phyloP scores from a whole-genome alignment of 2,329 filamentous ascomycete species.

The Reticulascus tulasneorum region DNA sequence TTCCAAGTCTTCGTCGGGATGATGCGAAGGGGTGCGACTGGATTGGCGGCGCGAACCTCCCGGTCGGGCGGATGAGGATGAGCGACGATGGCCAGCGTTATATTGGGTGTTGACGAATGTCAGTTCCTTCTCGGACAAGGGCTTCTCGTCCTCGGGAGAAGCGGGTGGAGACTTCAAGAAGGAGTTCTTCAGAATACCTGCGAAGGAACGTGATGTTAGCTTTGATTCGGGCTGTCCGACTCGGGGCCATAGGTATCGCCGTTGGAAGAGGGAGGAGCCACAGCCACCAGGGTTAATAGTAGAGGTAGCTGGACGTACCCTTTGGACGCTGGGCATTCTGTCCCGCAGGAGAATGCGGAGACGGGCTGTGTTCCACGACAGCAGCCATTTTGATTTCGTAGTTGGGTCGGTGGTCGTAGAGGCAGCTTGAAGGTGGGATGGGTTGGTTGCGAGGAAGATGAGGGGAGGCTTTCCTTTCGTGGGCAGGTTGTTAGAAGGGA shows the following conservation, averaged over 20 bases:
- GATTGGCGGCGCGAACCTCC: slow-evolving; percentile 70
- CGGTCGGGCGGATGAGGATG: slow-evolving; percentile 67
- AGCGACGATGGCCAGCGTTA: slow-evolving; percentile 86
- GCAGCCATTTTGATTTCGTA: slow-evolving; percentile 34
- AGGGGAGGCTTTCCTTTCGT: no score
- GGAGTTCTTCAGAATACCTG: slow-evolving; percentile 93
- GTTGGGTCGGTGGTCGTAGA: neutral
- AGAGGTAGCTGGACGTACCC: slow-evolving; percentile 27
- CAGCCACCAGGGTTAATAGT: no score
- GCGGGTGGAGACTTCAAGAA: slow-evolving; percentile 59
- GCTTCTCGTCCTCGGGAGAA: slow-evolving; percentile 44
- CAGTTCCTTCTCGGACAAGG: slow-evolving; percentile 75
- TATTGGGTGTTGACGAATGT: slow-evolving; percentile 91
- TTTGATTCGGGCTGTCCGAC: neutral
- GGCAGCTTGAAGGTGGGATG: neutral
- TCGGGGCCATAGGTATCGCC: neutral
- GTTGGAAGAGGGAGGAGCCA: neutral
- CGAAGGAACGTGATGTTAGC: neutral
- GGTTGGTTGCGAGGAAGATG: no score
- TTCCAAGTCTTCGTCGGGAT: slow-evolving; percentile 40
- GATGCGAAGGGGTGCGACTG: slow-evolving; percentile 40
- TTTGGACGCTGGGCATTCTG: slow-evolving; percentile 40
- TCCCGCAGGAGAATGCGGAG: slow-evolving; percentile 38
- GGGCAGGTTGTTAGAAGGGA: neutral
- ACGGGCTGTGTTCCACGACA: slow-evolving; percentile 30